Evolutionary conservation across 1,139 yeast species (phyloP).

Genomic region (Kodamaea suecica): DNA sequence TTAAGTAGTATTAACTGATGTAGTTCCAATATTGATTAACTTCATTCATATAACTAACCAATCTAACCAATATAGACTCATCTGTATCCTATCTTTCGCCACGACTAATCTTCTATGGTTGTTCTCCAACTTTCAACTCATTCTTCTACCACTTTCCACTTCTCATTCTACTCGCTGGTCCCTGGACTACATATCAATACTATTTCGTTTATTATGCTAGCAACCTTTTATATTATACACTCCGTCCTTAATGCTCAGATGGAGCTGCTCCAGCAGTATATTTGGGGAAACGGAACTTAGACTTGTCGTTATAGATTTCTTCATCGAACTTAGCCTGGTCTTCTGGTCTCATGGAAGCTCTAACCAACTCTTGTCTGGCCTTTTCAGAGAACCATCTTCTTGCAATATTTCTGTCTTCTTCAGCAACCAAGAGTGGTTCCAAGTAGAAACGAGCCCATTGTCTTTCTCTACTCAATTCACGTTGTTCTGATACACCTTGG

Average conservation of each 20-base stretch:
- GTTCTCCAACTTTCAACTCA: no score
- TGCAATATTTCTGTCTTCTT: constrained; percentile 74
- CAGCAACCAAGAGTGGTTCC: constrained; percentile 76
- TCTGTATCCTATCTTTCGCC: no score
- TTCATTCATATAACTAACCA: no score
- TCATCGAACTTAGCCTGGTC: constrained; percentile 41
- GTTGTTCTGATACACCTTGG: constrained; percentile 70
- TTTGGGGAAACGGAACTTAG: constrained; percentile 46
- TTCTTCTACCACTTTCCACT: no score
- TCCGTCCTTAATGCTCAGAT: constrained; percentile 24
- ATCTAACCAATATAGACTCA: no score
- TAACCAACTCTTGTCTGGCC: constrained; percentile 60
- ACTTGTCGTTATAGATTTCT: constrained; percentile 44
- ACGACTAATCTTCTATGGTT: no score
- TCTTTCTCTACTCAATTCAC: constrained; percentile 74
- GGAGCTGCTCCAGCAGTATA: constrained; percentile 44
- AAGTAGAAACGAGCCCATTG: constrained; percentile 74
- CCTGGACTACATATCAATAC: not conserved
- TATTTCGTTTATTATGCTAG: not conserved
- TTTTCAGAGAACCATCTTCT: constrained; percentile 68
- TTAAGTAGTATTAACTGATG: no score
- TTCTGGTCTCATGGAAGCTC: constrained; percentile 43
- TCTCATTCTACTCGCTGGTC: no score
- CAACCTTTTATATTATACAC: not conserved
- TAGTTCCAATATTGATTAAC: no score